Conservation (phyloP, 768 basidiomycete genomes). For the Lactarius tabidus region DNA sequence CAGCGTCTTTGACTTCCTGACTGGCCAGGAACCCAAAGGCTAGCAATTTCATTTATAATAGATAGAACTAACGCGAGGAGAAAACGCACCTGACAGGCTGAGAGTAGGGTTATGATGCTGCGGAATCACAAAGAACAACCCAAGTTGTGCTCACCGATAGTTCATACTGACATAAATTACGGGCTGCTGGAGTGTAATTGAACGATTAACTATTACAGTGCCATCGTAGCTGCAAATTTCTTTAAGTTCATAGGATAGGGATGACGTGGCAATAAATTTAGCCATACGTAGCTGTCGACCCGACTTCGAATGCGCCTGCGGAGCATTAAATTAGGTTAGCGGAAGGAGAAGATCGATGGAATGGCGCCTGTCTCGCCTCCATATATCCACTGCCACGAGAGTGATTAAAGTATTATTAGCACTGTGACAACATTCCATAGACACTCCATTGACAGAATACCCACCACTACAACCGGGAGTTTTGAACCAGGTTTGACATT, state of each 20-base stretch:
- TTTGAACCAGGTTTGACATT: background rate
- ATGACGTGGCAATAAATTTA: no score
- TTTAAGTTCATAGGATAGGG: no score
- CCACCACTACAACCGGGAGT: background rate
- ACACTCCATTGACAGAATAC: background rate
- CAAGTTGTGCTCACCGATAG: constrained; percentile 22
- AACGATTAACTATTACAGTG: constrained; percentile 24
- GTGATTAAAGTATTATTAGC: background rate
- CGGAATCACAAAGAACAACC: background rate
- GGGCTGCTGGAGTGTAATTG: constrained; percentile 25
- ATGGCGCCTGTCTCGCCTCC: background rate
- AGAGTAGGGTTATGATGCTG: background rate
- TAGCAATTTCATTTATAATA: background rate
- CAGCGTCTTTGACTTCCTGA: no score
- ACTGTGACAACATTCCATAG: background rate
- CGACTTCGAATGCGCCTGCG: background rate
- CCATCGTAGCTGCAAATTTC: background rate
- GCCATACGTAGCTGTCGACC: background rate
- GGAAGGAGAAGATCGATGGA: background rate
- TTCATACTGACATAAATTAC: constrained; percentile 30
- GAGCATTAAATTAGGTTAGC: background rate
- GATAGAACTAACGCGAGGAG: background rate
- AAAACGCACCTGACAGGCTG: constrained; percentile 13
- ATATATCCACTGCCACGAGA: background rate
- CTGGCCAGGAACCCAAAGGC: constrained; percentile 26